These are phyloP conservation scores for Oryza glaberrima DNA, from an alignment of 176 grass and related monocot species.

Conservation along the genomic window DNA sequence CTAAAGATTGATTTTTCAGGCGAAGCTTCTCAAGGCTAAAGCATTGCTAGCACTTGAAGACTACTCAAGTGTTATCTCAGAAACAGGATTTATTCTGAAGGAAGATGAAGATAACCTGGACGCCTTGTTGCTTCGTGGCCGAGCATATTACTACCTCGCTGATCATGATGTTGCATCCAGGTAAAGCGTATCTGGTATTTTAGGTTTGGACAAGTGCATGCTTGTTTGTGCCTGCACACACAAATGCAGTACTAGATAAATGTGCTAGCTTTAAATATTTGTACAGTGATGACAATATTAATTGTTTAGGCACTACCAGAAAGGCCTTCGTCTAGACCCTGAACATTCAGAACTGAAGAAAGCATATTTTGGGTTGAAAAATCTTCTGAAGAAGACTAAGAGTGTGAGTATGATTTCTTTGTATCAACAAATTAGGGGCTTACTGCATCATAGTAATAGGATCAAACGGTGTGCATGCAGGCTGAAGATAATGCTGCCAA, in stretches of 20 bases:
- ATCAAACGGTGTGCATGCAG: constrained; percentile 47
- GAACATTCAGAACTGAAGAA: constrained; percentile 95
- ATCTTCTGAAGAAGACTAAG: constrained; percentile 96
- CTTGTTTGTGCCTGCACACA: not conserved
- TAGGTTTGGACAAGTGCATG: not conserved
- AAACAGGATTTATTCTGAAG: constrained; percentile 91
- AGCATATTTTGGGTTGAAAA: constrained; percentile 95
- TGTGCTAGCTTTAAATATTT: not conserved
- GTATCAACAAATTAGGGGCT: constrained; percentile 20
- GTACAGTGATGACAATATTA: not conserved
- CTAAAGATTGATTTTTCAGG: constrained; percentile 58
- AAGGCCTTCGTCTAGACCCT: constrained; percentile 88
- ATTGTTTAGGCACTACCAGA: constrained; percentile 84
- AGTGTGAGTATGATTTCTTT: constrained; percentile 53
- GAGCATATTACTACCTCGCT: constrained; percentile 96
- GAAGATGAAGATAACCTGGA: constrained; percentile 98
- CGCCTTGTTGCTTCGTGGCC: constrained; percentile 80
- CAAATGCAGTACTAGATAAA: not conserved
- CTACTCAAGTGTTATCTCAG: constrained; percentile 87
- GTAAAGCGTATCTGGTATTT: constrained; percentile 40
- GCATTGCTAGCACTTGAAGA: constrained; percentile 75
- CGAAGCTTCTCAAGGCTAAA: constrained; percentile 93
- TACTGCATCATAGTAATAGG: not conserved
- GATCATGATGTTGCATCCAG: constrained; percentile 95
- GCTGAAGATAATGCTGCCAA: constrained; percentile 91